Evolutionary conservation across 1,139 yeast species (phyloP).

Genomic region (Hyphopichia fennica): DNA sequence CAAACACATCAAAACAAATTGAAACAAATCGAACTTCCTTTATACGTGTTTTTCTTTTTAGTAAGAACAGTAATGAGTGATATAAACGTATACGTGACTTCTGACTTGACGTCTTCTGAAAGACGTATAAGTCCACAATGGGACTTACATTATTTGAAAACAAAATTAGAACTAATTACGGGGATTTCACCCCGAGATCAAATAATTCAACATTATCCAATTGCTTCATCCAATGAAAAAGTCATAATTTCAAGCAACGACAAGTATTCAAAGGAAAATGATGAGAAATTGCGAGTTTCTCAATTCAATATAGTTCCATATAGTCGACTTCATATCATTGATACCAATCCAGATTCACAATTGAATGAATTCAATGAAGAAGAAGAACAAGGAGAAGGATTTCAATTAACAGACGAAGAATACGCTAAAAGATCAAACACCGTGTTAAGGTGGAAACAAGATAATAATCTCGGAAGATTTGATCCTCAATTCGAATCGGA

Average conservation of each 20-base stretch:
- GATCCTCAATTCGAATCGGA: conserved; percentile 50
- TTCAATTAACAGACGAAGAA: conserved; percentile 62
- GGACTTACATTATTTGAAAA: conserved; percentile 56
- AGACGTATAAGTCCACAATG: conserved; percentile 66
- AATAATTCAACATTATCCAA: conserved; percentile 48
- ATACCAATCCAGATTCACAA: conserved; percentile 52
- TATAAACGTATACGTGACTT: conserved; percentile 58
- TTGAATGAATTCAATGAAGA: conserved; percentile 33
- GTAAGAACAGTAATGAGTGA: conserved; percentile 33
- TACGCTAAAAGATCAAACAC: conserved; percentile 62
- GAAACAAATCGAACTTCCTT: no score
- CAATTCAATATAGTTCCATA: conserved; percentile 30
- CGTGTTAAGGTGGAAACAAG: conserved; percentile 75
- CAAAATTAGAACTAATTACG: conserved; percentile 66
- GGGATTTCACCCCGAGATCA: conserved; percentile 73
- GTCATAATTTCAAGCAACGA: conserved; percentile 18
- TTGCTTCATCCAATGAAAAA: conserved; percentile 39
- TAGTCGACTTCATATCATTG: conserved; percentile 54
- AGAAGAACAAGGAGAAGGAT: conserved; percentile 30
- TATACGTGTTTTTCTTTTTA: background rate
- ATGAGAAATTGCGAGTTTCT: conserved; percentile 13
- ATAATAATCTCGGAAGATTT: conserved; percentile 68
- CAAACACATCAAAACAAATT: background rate
- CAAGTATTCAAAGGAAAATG: conserved; percentile 16
- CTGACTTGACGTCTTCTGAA: conserved; percentile 69